Evolutionary conservation across 1,139 yeast species (phyloP).

Genomic region (Blastobotrys indianensis): DNA sequence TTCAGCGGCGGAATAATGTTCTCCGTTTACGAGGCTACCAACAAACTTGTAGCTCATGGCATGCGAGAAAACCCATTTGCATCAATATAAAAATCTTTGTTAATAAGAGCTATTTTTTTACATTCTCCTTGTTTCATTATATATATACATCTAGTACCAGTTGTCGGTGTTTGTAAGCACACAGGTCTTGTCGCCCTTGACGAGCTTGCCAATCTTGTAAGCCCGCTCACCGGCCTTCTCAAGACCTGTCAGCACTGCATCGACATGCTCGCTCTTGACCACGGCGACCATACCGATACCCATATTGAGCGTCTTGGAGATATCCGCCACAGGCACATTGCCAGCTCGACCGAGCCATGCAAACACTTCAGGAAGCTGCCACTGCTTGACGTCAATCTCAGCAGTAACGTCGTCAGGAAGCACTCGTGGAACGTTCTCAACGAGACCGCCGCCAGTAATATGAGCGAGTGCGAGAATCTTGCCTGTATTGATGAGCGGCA

Average conservation of each 20-base stretch:
- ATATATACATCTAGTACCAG: constrained; percentile 43
- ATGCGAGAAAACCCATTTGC: constrained; percentile 48
- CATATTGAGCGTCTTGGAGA: constrained; percentile 85
- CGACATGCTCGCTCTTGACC: constrained; percentile 58
- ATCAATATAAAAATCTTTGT: constrained; percentile 12
- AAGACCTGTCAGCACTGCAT: constrained; percentile 49
- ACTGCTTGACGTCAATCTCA: constrained; percentile 63
- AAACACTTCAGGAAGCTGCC: constrained; percentile 87
- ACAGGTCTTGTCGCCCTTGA: constrained; percentile 55
- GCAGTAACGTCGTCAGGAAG: constrained; percentile 79
- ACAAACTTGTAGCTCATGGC: constrained; percentile 34
- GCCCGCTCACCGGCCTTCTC: constrained; percentile 68
- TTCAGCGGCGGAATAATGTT: constrained; percentile 77
- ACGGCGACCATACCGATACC: constrained; percentile 97
- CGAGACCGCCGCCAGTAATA: constrained; percentile 97
- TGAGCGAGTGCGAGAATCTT: constrained; percentile 86
- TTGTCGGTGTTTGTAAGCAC: constrained; percentile 57
- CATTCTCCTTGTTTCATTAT: not conserved
- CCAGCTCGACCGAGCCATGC: constrained; percentile 93
- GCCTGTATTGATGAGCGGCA: constrained; percentile 64
- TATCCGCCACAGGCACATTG: constrained; percentile 77
- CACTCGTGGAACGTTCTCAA: constrained; percentile 94
- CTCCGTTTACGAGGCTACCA: constrained; percentile 44
- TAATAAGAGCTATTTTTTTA: not conserved
- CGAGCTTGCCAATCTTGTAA: constrained; percentile 70